Conservation (phyloP, 2,329 filamentous ascomycete genomes). For the Colletotrichum magnum region DNA sequence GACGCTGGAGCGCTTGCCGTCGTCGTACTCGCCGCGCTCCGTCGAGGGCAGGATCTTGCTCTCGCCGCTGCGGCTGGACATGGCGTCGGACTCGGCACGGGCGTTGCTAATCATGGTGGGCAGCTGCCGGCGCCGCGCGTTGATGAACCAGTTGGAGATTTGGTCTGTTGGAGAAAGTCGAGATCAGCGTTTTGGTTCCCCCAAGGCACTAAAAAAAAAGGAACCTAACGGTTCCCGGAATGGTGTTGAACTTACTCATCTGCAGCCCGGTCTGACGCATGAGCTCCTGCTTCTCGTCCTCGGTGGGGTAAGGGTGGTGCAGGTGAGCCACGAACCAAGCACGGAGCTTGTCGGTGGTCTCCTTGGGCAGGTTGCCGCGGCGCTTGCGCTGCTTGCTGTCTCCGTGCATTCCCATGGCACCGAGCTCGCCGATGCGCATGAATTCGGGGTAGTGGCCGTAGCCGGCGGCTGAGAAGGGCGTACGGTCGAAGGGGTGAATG, state of each 20-base stretch:
- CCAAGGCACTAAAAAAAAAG: not conserved
- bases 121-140: constrained; percentile 77
- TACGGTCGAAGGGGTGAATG: constrained; percentile 58
- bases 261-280: constrained; percentile 83
- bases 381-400: constrained; percentile 72
- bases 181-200: constrained; percentile 40
- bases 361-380: constrained; percentile 90
- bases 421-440: constrained; percentile 57
- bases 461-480: constrained; percentile 57
- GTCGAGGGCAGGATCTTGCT: constrained; percentile 56
- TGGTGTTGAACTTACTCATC: constrained; percentile 73
- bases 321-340: constrained; percentile 85
- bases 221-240: constrained; percentile 13
- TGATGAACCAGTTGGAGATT: constrained; percentile 88
- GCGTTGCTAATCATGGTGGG: constrained; percentile 72
- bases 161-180: constrained; percentile 61
- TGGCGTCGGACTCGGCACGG: constrained; percentile 65
- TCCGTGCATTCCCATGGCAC: constrained; percentile 52
- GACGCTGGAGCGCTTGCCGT: constrained; percentile 52
- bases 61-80: constrained; percentile 49
- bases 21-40: constrained; percentile 56
- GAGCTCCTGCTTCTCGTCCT: constrained; percentile 85
- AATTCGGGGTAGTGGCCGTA: constrained; percentile 61
- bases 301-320: constrained; percentile 83
- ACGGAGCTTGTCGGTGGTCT: constrained; percentile 85